Evolutionary conservation across 225 moss, liverwort and hornwort species (phyloP).

Genomic region (Marchantia paleacea): DNA sequence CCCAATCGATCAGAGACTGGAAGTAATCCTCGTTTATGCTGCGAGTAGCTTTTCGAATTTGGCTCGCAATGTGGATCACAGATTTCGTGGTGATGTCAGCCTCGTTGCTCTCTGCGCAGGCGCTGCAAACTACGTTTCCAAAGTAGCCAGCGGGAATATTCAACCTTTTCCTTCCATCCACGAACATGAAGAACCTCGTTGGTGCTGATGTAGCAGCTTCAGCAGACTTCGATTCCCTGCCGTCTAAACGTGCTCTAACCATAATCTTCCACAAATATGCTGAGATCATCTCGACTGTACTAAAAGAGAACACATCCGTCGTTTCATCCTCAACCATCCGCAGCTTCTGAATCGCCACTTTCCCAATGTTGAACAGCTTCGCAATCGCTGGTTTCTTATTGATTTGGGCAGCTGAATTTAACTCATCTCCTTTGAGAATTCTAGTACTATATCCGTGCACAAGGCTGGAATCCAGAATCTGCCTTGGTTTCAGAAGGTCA

Average conservation of each 20-base stretch:
- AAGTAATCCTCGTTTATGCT: slow-evolving; percentile 22
- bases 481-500: slow-evolving; percentile 23
- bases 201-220: too few species aligned
- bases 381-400: background rate
- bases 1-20: slow-evolving; percentile 27
- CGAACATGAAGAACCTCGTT: slow-evolving; percentile 22
- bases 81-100: background rate
- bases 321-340: background rate
- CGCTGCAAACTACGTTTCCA: slow-evolving; percentile 24
- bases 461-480: slow-evolving; percentile 11
- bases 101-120: slow-evolving; percentile 11
- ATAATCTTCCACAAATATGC: slow-evolving; percentile 14
- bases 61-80: slow-evolving; percentile 3
- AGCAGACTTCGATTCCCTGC: too few species aligned
- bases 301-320: background rate
- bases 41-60: slow-evolving; percentile 15
- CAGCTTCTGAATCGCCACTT: background rate
- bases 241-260: background rate
- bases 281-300: slow-evolving; percentile 3
- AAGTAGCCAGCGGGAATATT: slow-evolving; percentile 11
- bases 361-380: background rate
- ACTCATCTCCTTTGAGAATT: slow-evolving; percentile 2
- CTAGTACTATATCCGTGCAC: slow-evolving; percentile 32
- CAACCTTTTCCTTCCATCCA: slow-evolving; percentile 20
- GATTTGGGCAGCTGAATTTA: background rate